Evolutionary conservation across 352 stramenopile species (phyloP).

Genomic region (Achlya hypogyna): DNA sequence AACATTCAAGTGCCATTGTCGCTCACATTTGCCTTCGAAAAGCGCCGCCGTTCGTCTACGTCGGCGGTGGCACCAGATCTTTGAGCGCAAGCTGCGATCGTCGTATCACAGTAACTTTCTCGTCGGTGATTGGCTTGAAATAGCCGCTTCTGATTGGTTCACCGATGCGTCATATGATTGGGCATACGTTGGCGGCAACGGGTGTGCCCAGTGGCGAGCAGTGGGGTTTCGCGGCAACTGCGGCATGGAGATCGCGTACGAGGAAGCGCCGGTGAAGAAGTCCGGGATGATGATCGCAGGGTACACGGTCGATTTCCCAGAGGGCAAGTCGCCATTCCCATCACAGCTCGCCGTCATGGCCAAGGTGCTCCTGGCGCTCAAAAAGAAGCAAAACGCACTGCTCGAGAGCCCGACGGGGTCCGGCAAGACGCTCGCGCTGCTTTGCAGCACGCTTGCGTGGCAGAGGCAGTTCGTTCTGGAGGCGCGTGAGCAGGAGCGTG

Average conservation of each 20-base stretch:
- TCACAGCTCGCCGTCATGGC: slow-evolving; percentile 82
- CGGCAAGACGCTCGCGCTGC: slow-evolving; percentile 75
- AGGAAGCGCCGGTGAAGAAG: not conserved
- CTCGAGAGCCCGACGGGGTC: slow-evolving; percentile 78
- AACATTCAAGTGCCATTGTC: too few species aligned
- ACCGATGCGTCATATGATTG: not conserved
- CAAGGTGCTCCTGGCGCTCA: slow-evolving; percentile 73
- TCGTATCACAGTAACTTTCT: too few species aligned
- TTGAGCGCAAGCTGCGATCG: too few species aligned
- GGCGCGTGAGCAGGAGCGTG: slow-evolving; percentile 20
- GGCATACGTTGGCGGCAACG: not conserved
- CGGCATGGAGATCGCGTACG: slow-evolving; percentile 1
- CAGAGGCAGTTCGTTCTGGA: slow-evolving; percentile 47
- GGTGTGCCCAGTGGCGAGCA: too few species aligned
- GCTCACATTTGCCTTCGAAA: too few species aligned
- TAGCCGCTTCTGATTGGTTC: not conserved
- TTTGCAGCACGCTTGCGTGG: slow-evolving; percentile 78
- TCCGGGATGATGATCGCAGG: slow-evolving; percentile 67
- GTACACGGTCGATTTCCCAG: slow-evolving; percentile 69
- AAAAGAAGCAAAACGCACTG: slow-evolving; percentile 69
- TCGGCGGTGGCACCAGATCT: too few species aligned
- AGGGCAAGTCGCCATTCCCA: slow-evolving; percentile 73
- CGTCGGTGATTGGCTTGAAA: too few species aligned
- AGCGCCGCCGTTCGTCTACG: too few species aligned
- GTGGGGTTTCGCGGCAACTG: not conserved